Percentiles rank a stretch among this genome's conserved stretches.
These are phyloP conservation scores for Penicillium longicatenatum DNA, from an alignment of 495 filamentous ascomycete genomes.

Conservation along the genomic window DNA sequence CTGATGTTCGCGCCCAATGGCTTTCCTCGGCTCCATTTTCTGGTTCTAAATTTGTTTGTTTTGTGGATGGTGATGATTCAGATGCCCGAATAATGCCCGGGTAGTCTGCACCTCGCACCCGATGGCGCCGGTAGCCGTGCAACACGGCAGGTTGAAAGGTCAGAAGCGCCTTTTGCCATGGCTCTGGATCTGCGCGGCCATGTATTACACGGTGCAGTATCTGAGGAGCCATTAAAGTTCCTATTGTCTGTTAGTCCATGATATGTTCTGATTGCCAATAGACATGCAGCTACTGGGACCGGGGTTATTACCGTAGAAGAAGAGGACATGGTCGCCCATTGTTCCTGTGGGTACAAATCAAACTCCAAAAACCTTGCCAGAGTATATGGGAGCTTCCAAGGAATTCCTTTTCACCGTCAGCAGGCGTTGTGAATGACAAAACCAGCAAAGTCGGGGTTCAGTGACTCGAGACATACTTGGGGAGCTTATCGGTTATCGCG, in stretches of 20 bases:
- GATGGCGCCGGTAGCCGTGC: slow-evolving; percentile 68
- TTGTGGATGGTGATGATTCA: background rate
- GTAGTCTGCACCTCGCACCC: slow-evolving; percentile 71
- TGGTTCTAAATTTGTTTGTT: background rate
- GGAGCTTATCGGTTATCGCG: slow-evolving; percentile 21
- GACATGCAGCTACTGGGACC: background rate
- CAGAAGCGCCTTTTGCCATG: slow-evolving; percentile 56
- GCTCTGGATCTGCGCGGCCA: slow-evolving; percentile 51
- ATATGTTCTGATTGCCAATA: background rate
- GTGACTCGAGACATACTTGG: background rate
- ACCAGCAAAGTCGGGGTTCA: background rate
- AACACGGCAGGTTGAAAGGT: slow-evolving; percentile 75
- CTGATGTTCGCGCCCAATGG: slow-evolving; percentile 36
- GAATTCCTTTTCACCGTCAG: background rate
- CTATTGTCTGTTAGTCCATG: slow-evolving; percentile 19
- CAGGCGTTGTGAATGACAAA: background rate
- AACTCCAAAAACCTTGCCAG: background rate
- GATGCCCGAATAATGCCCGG: slow-evolving; percentile 69
- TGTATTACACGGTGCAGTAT: slow-evolving; percentile 85
- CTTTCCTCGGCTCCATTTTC: background rate
- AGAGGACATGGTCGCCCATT: slow-evolving; percentile 52
- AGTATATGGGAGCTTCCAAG: background rate
- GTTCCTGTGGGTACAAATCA: background rate
- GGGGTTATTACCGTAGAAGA: slow-evolving; percentile 57
- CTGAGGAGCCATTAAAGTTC: slow-evolving; percentile 72